A percentile compares a stretch with the other conserved stretches of the same genome.
Evolutionary conservation across 2,329 filamentous ascomycete genomes (phyloP).

Genomic region (Akanthomyces muscarius): DNA sequence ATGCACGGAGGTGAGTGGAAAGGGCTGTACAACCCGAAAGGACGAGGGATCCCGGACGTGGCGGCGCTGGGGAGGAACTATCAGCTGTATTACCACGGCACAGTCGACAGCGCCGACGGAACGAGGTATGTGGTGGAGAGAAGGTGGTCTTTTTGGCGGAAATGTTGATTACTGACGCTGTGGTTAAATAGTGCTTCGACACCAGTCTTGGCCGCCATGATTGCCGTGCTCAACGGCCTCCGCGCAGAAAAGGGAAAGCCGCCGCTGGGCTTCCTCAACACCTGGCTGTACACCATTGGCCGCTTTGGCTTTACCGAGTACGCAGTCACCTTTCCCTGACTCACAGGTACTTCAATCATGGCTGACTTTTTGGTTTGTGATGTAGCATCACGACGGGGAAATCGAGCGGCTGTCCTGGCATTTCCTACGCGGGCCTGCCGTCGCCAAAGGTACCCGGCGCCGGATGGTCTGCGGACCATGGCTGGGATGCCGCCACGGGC

Average conservation of each 20-base stretch:
- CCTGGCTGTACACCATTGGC: constrained; percentile 50
- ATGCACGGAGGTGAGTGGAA: constrained; percentile 46
- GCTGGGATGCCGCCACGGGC: constrained; percentile 39
- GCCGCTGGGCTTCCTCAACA: constrained; percentile 57
- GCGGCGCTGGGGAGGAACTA: constrained; percentile 46
- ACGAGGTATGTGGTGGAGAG: constrained; percentile 27
- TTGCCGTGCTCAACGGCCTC: constrained; percentile 62
- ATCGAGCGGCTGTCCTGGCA: constrained; percentile 30
- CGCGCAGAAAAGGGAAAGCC: constrained; percentile 51
- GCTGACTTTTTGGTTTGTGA: too few relatives aligned
- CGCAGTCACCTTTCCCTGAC: constrained; percentile 12
- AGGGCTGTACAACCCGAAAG: constrained; percentile 41
- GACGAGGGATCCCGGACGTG: constrained; percentile 60
- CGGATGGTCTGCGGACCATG: constrained; percentile 28
- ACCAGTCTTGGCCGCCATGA: constrained; percentile 59
- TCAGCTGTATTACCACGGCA: constrained; percentile 31
- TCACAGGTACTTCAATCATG: too few relatives aligned
- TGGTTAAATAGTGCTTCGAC: constrained; percentile 45
- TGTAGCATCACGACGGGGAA: constrained; percentile 34
- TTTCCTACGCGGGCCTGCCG: constrained; percentile 23
- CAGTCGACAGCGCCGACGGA: constrained; percentile 27
- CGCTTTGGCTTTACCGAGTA: constrained; percentile 34
- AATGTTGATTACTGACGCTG: not conserved
- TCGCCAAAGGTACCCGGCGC: constrained; percentile 28
- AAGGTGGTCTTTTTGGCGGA: not conserved